A percentile compares a stretch with the other conserved stretches of the same genome.
phyloP scores from a whole-genome alignment of 768 basidiomycete species.

The Trametes gibbosa region DNA sequence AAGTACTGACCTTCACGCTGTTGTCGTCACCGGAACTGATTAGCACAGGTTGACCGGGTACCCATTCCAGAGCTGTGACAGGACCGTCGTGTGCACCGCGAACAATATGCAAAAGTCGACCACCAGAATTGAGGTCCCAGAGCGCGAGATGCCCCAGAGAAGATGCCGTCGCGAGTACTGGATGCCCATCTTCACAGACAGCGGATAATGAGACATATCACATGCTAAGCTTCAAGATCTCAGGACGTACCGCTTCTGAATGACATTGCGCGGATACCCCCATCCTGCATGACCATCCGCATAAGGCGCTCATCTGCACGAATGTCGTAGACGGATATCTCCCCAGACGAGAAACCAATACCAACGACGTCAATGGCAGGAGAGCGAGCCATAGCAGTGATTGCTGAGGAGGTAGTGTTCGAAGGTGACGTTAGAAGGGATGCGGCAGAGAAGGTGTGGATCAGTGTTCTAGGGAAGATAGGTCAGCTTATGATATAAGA shows the following conservation, averaged over 20 bases:
- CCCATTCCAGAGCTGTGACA: slow-evolving; percentile 84
- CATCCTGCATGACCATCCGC: slow-evolving; percentile 89
- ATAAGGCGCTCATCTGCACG: slow-evolving; percentile 87
- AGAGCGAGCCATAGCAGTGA: slow-evolving; percentile 84
- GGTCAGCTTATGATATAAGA: not conserved
- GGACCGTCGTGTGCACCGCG: slow-evolving; percentile 87
- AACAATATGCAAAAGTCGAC: slow-evolving; percentile 79
- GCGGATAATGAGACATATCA: not conserved
- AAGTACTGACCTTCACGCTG: slow-evolving; percentile 74
- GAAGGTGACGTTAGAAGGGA: slow-evolving; percentile 42
- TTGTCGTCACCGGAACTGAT: slow-evolving; percentile 93
- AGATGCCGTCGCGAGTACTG: slow-evolving; percentile 84
- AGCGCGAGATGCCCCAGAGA: slow-evolving; percentile 86
- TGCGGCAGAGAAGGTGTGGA: slow-evolving; percentile 70
- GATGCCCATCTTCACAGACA: slow-evolving; percentile 66
- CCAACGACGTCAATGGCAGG: slow-evolving; percentile 96
- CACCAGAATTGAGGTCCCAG: slow-evolving; percentile 88
- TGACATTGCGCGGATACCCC: slow-evolving; percentile 67
- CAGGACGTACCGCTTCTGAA: slow-evolving; percentile 76
- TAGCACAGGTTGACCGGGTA: slow-evolving; percentile 88
- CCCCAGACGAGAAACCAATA: slow-evolving; percentile 86
- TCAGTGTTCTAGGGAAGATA: slow-evolving; percentile 56
- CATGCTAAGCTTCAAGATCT: not conserved
- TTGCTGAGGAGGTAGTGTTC: slow-evolving; percentile 37
- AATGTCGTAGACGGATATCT: slow-evolving; percentile 86